Conservation (phyloP, 164 flowering plant genomes). For the Saururus chinensis region DNA sequence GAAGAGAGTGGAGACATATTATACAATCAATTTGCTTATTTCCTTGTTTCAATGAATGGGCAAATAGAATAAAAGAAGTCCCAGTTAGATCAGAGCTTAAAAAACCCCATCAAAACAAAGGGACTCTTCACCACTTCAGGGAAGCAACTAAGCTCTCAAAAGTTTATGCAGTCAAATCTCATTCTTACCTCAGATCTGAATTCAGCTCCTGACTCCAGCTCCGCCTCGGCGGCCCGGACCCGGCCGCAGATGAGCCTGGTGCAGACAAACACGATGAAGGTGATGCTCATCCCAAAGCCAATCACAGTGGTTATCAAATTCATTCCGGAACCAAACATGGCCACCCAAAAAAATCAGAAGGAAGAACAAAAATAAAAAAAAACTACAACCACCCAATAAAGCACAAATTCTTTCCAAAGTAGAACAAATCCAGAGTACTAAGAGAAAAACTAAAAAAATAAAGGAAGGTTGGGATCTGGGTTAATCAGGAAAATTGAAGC, state of each 20-base stretch:
- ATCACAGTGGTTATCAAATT: constrained; percentile 62
- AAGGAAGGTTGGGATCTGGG: no score
- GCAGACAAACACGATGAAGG: constrained; percentile 71
- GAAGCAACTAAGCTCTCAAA: no score
- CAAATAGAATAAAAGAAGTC: neutral
- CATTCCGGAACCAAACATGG: constrained; percentile 22
- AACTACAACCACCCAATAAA: neutral
- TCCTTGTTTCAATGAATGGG: neutral
- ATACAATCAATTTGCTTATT: neutral
- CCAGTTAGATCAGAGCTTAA: no score
- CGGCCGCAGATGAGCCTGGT: constrained; percentile 70
- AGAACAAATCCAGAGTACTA: neutral
- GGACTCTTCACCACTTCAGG: neutral
- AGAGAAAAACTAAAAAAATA: neutral
- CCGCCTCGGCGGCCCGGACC: constrained; percentile 29
- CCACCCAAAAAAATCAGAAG: neutral
- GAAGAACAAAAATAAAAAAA: neutral
- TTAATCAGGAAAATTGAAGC: no score
- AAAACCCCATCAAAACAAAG: neutral
- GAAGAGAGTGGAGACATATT: neutral
- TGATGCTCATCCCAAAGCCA: constrained; percentile 78
- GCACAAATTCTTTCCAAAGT: neutral
- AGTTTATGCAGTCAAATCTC: no score
- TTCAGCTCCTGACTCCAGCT: constrained; percentile 39
- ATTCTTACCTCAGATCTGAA: constrained; percentile 30